These are phyloP conservation scores for Leccinum griseonigrum DNA, from an alignment of 1,284 basidiomycete genomes.

Conservation along the genomic window DNA sequence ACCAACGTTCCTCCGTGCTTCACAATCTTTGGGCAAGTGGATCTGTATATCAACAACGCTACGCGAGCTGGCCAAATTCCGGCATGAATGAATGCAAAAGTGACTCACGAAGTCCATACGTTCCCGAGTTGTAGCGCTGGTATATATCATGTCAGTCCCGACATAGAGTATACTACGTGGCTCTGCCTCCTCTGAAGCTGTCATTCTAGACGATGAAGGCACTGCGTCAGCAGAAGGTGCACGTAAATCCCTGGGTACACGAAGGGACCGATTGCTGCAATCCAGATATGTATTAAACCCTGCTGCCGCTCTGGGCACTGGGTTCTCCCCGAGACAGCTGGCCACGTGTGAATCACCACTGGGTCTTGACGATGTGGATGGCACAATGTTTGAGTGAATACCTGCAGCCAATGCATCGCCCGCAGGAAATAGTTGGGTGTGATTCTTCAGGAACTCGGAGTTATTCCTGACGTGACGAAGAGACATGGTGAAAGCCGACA, in stretches of 20 bases:
- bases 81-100: background rate
- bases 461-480: conserved; percentile 12
- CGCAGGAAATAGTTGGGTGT: background rate
- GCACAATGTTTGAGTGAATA: background rate
- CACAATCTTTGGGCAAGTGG: conserved; percentile 44
- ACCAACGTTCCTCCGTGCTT: conserved; percentile 55
- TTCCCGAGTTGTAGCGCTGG: conserved; percentile 46
- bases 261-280: conserved; percentile 7
- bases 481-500: conserved; percentile 7
- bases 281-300: conserved; percentile 11
- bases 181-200: conserved; percentile 2
- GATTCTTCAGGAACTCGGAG: background rate
- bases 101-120: conserved; percentile 56
- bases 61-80: background rate
- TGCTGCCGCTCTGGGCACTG: conserved; percentile 8
- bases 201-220: background rate
- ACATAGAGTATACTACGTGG: conserved; percentile 49
- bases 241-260: background rate
- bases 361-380: conserved; percentile 2
- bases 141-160: conserved; percentile 54
- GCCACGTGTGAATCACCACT: conserved; percentile 1
- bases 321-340: background rate
- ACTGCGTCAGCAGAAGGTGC: background rate
- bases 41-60: conserved; percentile 2
- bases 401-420: background rate